These are phyloP conservation scores for Hydnomerulius pinastri DNA, from an alignment of 768 basidiomycete genomes.

Conservation along the genomic window DNA sequence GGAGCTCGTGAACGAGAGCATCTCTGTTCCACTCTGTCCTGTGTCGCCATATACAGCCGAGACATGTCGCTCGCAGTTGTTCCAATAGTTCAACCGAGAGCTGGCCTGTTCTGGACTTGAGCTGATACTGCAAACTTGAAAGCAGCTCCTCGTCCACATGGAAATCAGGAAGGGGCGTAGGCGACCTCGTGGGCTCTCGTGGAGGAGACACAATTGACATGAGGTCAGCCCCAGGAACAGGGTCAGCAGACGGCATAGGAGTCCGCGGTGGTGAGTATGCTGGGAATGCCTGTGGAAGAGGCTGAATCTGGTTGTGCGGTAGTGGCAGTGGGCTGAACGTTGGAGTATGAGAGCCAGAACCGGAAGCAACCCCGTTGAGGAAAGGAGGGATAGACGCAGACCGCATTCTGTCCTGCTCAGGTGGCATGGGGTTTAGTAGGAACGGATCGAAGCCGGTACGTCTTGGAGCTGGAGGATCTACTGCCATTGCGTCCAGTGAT, in stretches of 20 bases:
- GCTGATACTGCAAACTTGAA: conserved; percentile 44
- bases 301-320: conserved; percentile 11
- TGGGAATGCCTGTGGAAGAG: conserved; percentile 5
- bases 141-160: conserved; percentile 56
- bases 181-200: conserved; percentile 54
- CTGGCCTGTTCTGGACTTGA: conserved; percentile 54
- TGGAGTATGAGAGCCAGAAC: conserved; percentile 1
- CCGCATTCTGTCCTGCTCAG: conserved; percentile 28
- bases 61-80: conserved; percentile 84
- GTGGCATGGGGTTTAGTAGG: conserved; percentile 54
- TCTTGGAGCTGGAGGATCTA: conserved; percentile 37
- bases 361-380: conserved; percentile 22
- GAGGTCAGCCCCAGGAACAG: conserved; percentile 12
- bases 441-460: conserved; percentile 50
- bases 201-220: conserved; percentile 25
- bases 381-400: conserved; percentile 23
- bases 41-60: conserved; percentile 81
- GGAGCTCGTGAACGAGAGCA: conserved; percentile 58
- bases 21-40: conserved; percentile 84
- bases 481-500: conserved; percentile 34
- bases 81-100: conserved; percentile 90
- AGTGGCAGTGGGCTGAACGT: conserved; percentile 8
- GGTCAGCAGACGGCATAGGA: conserved; percentile 3
- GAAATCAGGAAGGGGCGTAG: conserved; percentile 80
- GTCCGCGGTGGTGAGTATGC: conserved; percentile 6